Conservation (phyloP, 306 rosid genomes). For the Lablab purpureus region DNA sequence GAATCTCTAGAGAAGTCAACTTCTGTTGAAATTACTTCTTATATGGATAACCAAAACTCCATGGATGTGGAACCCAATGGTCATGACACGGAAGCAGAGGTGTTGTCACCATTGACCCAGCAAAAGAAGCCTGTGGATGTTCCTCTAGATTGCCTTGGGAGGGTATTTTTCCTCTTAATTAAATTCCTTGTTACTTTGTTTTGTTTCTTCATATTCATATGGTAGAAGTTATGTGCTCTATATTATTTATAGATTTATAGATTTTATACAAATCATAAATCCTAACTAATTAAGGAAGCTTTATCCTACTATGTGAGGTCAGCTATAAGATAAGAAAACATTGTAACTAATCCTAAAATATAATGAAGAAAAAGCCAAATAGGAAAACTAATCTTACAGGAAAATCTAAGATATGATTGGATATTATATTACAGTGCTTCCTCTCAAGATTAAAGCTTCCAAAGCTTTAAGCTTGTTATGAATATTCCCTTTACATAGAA, state of each 20-base stretch:
- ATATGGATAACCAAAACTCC: constrained; percentile 45
- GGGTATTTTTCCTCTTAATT: constrained; percentile 57
- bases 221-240: background rate
- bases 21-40: constrained; percentile 52
- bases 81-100: constrained; percentile 58
- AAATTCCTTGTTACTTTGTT: constrained; percentile 28
- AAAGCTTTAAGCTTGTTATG: background rate
- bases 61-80: constrained; percentile 48
- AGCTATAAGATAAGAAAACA: background rate
- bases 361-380: background rate
- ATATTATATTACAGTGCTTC: background rate
- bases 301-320: background rate
- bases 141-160: constrained; percentile 71
- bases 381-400: too few species aligned
- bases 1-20: constrained; percentile 54
- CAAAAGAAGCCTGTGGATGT: constrained; percentile 59
- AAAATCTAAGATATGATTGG: background rate
- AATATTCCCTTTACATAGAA: background rate
- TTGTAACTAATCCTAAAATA: background rate
- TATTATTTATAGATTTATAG: too few species aligned
- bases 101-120: constrained; percentile 49
- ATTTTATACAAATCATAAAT: background rate
- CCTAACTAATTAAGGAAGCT: background rate
- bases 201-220: constrained; percentile 20
- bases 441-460: background rate